Evolutionary conservation across 768 basidiomycete genomes (phyloP).

Genomic region (Leccinum obscurum): DNA sequence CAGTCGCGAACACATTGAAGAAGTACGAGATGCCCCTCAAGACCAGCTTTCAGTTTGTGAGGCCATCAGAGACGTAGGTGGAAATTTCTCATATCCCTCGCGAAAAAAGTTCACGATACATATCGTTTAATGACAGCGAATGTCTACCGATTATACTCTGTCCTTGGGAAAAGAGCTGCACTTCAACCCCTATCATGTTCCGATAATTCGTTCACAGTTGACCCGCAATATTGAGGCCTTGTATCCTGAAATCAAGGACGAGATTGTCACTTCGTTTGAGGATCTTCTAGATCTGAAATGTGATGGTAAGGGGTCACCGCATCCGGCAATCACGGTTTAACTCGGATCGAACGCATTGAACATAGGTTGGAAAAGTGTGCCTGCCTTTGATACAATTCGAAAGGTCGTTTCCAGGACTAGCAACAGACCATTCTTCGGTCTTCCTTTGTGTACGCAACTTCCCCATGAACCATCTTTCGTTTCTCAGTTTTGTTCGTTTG

Average conservation of each 20-base stretch:
- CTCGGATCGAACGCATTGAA: neutral
- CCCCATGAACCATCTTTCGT: neutral
- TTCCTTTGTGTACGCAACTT: neutral
- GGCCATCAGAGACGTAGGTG: constrained; percentile 35
- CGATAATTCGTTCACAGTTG: constrained; percentile 30
- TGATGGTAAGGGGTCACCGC: neutral
- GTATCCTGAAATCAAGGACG: constrained; percentile 44
- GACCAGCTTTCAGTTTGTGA: constrained; percentile 37
- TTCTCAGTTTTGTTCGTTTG: neutral
- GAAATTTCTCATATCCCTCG: neutral
- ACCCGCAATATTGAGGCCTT: constrained; percentile 39
- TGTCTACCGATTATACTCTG: constrained; percentile 12
- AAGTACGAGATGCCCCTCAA: constrained; percentile 40
- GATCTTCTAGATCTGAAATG: constrained; percentile 33
- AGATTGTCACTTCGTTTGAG: constrained; percentile 41
- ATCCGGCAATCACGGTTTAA: neutral
- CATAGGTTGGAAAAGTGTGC: neutral
- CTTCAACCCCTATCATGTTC: constrained; percentile 22
- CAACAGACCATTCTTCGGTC: neutral
- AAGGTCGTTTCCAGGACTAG: neutral
- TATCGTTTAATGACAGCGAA: constrained; percentile 33
- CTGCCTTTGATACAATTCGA: neutral
- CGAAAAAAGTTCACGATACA: no score
- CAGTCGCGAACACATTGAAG: constrained; percentile 36
- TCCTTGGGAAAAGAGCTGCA: constrained; percentile 23